phyloP scores from a whole-genome alignment of 1,284 basidiomycete genomes.

The Cronartium quercuum region DNA sequence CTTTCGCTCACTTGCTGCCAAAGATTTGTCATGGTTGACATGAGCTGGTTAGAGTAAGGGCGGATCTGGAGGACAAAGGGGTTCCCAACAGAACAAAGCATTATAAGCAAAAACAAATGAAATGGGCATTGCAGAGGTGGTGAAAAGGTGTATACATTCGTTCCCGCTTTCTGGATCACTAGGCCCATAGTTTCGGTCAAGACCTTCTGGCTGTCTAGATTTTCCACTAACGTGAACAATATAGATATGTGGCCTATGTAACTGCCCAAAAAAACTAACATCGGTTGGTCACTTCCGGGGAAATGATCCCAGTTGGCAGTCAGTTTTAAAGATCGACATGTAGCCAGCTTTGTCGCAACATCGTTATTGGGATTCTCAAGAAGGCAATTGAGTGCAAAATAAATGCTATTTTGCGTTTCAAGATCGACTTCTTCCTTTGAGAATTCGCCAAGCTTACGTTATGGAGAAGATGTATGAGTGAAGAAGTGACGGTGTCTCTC shows the following conservation, averaged over 20 bases:
- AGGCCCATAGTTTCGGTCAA: slow-evolving; percentile 25
- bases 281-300: slow-evolving; percentile 1
- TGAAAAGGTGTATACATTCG: slow-evolving; percentile 2
- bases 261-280: slow-evolving; percentile 5
- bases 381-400: slow-evolving; percentile 17
- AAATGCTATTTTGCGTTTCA: slow-evolving; percentile 15
- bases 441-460: slow-evolving; percentile 25
- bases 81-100: neutral
- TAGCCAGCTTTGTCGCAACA: slow-evolving; percentile 28
- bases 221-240: slow-evolving; percentile 23
- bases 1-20: slow-evolving; percentile 33
- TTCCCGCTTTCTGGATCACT: slow-evolving; percentile 22
- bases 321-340: slow-evolving; percentile 20
- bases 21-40: slow-evolving; percentile 10
- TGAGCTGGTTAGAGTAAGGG: slow-evolving; percentile 21
- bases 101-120: neutral
- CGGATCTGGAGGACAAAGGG: slow-evolving; percentile 5
- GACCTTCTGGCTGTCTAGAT: slow-evolving; percentile 28
- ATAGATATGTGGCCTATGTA: slow-evolving; percentile 23
- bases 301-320: slow-evolving; percentile 27
- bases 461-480: neutral
- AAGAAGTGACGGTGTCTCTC: neutral
- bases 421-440: slow-evolving; percentile 21
- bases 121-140: neutral
- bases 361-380: slow-evolving; percentile 28